Evolutionary conservation across 768 basidiomycete species (phyloP).

Genomic region (Kwoniella dendrophila): DNA sequence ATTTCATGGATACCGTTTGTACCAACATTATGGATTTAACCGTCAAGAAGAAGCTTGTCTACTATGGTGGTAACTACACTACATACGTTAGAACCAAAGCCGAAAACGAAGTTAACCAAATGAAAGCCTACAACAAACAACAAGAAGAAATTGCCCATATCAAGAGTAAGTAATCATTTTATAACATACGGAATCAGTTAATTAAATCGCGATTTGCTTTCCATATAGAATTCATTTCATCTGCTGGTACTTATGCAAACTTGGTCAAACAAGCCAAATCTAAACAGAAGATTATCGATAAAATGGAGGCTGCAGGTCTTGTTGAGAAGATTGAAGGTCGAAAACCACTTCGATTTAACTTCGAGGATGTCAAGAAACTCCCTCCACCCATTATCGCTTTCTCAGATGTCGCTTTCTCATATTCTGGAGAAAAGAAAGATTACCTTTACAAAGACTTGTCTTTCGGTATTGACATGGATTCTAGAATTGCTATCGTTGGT

Average conservation of each 20-base stretch:
- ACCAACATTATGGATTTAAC: slow-evolving; percentile 98
- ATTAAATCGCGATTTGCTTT: no score
- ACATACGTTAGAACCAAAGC: slow-evolving; percentile 94
- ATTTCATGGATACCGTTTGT: slow-evolving; percentile 97
- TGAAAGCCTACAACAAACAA: slow-evolving; percentile 98
- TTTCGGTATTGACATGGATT: slow-evolving; percentile 86
- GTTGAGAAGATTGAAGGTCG: slow-evolving; percentile 83
- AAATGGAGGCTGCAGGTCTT: slow-evolving; percentile 99
- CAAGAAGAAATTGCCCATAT: slow-evolving; percentile 98
- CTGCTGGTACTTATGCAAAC: slow-evolving; percentile 99
- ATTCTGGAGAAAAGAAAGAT: slow-evolving; percentile 84
- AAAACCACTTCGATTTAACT: slow-evolving; percentile 84
- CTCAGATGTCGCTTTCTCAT: slow-evolving; percentile 89
- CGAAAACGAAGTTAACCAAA: slow-evolving; percentile 99
- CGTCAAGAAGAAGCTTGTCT: slow-evolving; percentile 81
- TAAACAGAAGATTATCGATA: slow-evolving; percentile 99
- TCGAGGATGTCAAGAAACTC: slow-evolving; percentile 88
- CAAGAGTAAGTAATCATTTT: slow-evolving; percentile 68
- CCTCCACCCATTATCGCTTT: slow-evolving; percentile 98
- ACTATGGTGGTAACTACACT: slow-evolving; percentile 94
- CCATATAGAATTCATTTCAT: slow-evolving; percentile 81
- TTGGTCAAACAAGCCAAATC: slow-evolving; percentile 98
- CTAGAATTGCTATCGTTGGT: slow-evolving; percentile 86
- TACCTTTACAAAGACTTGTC: slow-evolving; percentile 84
- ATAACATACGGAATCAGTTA: background rate